Base-by-base conservation (phyloP, 306 rosid genomes). In the Inga laurina region DNA sequence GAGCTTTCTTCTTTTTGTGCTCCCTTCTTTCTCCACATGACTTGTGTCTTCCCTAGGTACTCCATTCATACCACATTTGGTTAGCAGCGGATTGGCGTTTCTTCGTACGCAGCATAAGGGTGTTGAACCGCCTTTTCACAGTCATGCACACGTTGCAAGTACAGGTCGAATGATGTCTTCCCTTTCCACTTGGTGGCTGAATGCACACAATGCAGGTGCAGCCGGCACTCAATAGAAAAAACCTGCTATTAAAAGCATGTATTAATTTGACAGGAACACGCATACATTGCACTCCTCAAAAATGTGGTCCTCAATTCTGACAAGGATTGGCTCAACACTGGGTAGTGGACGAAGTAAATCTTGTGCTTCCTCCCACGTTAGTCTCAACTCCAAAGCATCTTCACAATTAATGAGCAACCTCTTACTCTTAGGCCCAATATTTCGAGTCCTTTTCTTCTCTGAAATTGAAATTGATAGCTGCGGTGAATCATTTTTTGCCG, bases 321-420 rank as follows among this genome's bases (percentile, higher is more conserved):
- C 94, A 75, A 94, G 86, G 91, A 91, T 96, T 44, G 97, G 99
- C 61, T 84, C 83, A 85, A 87, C 97, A 85, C 87, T 83, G 14
- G 97, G 93, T 0, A 98, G 97, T 1, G 99, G 99, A 74, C 99
- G 97, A 80, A 96, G 98, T 84, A 96, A 94, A 84, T 96, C 97
- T 79, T 94, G 99, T 66, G 97, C 98, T 89, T 96, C 99, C 89
- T 94, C 97, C 99, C 99, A 96, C 66, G 99, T 96, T 77, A 96
- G 90, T 85, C 92, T 90, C 80, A 96, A 87, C 91, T 96, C 98
- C 87, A 88, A 65, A 48, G 93, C 89, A 81, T 96, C 99, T 76
- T 94, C 99, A 78, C 92, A 90, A 57, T 90, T 88, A 89, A 96
- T 92, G 68, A 84, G 92, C 89, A 96, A 82, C 84, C 99, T 92